phyloP scores from a whole-genome alignment of 306 rosid species.

The Malus sieversii region DNA sequence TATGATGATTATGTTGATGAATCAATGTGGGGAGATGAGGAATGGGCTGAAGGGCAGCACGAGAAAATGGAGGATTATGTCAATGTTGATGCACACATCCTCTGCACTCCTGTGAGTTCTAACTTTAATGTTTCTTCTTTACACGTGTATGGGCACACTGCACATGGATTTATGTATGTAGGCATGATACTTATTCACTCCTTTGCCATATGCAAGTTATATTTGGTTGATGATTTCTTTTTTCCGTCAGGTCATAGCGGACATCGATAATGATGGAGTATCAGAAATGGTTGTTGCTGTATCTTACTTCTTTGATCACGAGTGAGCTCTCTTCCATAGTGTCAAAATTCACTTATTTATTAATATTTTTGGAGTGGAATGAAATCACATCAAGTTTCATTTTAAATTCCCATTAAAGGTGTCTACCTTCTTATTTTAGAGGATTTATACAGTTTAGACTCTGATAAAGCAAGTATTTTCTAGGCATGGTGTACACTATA shows the following conservation, averaged over 20 bases:
- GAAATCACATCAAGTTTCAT: background rate
- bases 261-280: slow-evolving; percentile 91
- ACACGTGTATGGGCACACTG: background rate
- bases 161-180: background rate
- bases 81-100: slow-evolving; percentile 72
- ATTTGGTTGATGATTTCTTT: slow-evolving; percentile 11
- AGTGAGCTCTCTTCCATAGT: slow-evolving; percentile 53
- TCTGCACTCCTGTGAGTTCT: slow-evolving; percentile 87
- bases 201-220: background rate
- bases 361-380: background rate
- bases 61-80: slow-evolving; percentile 78
- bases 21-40: slow-evolving; percentile 96
- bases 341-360: background rate
- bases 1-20: slow-evolving; percentile 89
- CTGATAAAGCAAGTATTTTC: background rate
- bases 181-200: background rate
- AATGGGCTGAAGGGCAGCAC: slow-evolving; percentile 67
- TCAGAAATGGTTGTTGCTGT: slow-evolving; percentile 91
- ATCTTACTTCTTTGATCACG: slow-evolving; percentile 88
- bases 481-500: background rate
- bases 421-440: background rate
- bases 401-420: background rate
- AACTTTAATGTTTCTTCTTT: slow-evolving; percentile 1
- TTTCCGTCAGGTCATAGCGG: slow-evolving; percentile 78
- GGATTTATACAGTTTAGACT: background rate